Base-by-base conservation (phyloP, 1,139 yeast genomes). In the Nakaseomyces delphensis region DNA sequence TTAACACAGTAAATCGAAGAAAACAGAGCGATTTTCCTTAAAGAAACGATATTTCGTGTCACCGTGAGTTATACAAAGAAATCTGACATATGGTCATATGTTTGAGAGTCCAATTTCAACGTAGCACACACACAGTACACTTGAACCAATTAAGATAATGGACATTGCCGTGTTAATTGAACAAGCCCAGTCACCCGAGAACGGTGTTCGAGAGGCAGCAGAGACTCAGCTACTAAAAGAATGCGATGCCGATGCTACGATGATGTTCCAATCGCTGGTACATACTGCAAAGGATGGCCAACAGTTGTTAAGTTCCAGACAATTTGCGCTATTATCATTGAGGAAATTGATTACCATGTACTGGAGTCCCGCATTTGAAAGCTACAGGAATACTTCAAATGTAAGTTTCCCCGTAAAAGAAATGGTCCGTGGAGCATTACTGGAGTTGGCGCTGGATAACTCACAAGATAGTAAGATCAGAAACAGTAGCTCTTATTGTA, bases 341-440 rank as follows among this genome's bases (percentile, higher is more conserved):
- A 80, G 85, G 55, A 68, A 83, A 44, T 61, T 82, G 19, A 82
- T 86, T 1, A 83, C 89, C 0, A 68, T 72, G 51, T 78, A 73
- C 54, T 89, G 98, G 98, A 79, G 91, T 20, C 74, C 89, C 20
- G 95, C 84, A 0, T 87, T 87, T 59, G 80, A 76, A 40, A 79
- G 86, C 11, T 89, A 77, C 56, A 60, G 69, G 13, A 95, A 94
- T 0, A 81, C 79, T 0, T 79, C 85, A 0, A 48, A 45, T 7
- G 62, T 86, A 8, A 60, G 66, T 13, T 77, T 71, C 45, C 74
- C 71, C 0, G 65, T 71, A 30, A 62, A 57, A 8, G 51, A 52
- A 9, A 66, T 78, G 9, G 44, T 57, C 3, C 70, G 95, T 44
- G 51, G 64, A 1, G 61, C 65, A 1, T 66, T 87, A 42, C 51